These are phyloP conservation scores for Physcomitrellopsis africana DNA, from an alignment of 225 moss, liverwort and hornwort species.

Conservation along the genomic window DNA sequence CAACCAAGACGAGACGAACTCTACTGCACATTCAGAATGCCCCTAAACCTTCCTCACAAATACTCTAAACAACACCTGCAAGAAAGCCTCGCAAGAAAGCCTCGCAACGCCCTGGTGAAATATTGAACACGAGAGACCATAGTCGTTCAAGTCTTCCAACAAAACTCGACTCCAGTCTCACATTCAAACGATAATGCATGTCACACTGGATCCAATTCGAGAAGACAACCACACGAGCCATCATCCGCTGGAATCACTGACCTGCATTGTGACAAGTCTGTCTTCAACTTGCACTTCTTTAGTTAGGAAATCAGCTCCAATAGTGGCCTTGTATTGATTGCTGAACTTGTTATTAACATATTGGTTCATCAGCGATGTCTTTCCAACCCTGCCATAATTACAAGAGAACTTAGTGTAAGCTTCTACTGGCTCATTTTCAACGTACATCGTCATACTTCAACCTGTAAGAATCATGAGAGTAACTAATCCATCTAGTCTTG, in stretches of 20 bases:
- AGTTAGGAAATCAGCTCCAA: slow-evolving; percentile 76
- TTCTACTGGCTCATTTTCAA: too few relatives aligned
- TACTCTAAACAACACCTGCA: neutral
- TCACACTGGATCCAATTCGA: neutral
- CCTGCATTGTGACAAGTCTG: slow-evolving; percentile 82
- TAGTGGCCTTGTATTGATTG: slow-evolving; percentile 77
- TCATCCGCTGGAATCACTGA: slow-evolving; percentile 5
- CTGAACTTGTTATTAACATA: slow-evolving; percentile 86
- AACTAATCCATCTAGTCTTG: too few relatives aligned
- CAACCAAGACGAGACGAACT: too few relatives aligned
- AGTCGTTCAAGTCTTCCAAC: too few relatives aligned
- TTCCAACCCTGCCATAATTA: slow-evolving; percentile 59
- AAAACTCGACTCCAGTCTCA: neutral
- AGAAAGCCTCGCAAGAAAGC: too few relatives aligned
- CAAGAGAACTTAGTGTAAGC: too few relatives aligned
- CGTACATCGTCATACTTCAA: too few relatives aligned
- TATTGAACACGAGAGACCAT: too few relatives aligned
- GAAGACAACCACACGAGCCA: neutral
- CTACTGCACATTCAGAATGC: neutral
- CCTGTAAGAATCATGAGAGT: too few relatives aligned
- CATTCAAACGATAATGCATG: neutral
- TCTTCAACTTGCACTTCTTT: slow-evolving; percentile 81
- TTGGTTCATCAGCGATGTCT: slow-evolving; percentile 80
- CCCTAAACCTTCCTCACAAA: neutral
- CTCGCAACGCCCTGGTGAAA: too few relatives aligned